Percentiles rank a stretch among this genome's conserved stretches.
These are phyloP conservation scores for Xylariaceae sp. DNA, from an alignment of 2,329 filamentous ascomycete species.

Conservation along the genomic window DNA sequence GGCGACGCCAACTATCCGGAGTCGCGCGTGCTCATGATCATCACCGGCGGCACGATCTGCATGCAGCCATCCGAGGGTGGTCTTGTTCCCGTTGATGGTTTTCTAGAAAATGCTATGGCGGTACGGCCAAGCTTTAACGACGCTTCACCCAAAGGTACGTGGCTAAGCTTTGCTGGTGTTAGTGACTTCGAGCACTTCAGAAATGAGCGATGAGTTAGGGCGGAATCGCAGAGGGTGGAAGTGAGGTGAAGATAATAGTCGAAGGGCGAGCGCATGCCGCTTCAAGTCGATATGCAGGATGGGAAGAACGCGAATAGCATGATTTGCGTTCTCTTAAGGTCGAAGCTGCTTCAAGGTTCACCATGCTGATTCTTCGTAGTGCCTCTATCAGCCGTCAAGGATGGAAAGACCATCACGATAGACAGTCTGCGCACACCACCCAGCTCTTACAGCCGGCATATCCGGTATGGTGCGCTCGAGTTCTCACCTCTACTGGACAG, in stretches of 20 bases:
- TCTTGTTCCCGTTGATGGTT: constrained; percentile 74
- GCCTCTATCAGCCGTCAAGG: constrained; percentile 46
- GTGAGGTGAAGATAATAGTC: too few relatives aligned
- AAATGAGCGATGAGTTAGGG: too few relatives aligned
- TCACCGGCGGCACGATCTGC: constrained; percentile 87
- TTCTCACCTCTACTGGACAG: constrained; percentile 84
- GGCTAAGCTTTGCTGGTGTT: neutral
- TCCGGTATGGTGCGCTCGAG: constrained; percentile 80
- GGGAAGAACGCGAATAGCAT: neutral
- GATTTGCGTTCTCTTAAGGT: too few relatives aligned
- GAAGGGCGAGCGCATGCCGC: too few relatives aligned
- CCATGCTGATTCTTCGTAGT: constrained; percentile 25
- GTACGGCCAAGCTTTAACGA: constrained; percentile 86
- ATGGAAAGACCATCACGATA: constrained; percentile 48
- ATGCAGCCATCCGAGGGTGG: constrained; percentile 81
- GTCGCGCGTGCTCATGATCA: constrained; percentile 81
- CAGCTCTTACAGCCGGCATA: constrained; percentile 73
- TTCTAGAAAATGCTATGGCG: constrained; percentile 77
- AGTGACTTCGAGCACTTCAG: too few relatives aligned
- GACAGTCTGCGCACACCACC: constrained; percentile 73
- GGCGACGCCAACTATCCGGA: constrained; percentile 51
- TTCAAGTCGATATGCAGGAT: neutral
- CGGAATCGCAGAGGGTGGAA: too few relatives aligned
- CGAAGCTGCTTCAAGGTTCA: too few relatives aligned
- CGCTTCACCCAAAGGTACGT: constrained; percentile 46